Conservation (phyloP, 2,329 filamentous ascomycete species). For the Venturiaceae sp. region DNA sequence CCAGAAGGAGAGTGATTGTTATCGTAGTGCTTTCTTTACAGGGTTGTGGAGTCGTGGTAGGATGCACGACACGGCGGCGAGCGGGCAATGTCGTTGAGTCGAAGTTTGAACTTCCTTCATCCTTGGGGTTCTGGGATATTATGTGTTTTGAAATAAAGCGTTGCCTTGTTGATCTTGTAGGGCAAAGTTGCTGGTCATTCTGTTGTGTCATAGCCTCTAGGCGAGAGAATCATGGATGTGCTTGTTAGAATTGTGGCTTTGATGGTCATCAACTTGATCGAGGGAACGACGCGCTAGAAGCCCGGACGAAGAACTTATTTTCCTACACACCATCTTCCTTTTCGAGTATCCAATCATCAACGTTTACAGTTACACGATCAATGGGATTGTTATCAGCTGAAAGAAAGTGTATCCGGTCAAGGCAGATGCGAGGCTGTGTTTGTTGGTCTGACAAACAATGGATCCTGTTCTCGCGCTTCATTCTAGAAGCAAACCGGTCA, state of each 20-base stretch:
- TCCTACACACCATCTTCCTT: not conserved
- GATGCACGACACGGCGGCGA: too few species aligned
- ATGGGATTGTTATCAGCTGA: not conserved
- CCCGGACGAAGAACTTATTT: not conserved
- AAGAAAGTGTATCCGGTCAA: not conserved
- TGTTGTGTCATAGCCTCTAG: too few species aligned
- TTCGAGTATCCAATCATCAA: not conserved
- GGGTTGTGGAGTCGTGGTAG: too few species aligned
- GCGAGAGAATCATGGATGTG: too few species aligned
- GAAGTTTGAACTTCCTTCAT: not conserved
- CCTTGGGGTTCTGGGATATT: not conserved
- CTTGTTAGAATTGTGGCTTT: not conserved
- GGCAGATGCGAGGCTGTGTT: not conserved
- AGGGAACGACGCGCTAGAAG: too few species aligned
- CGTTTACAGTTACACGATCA: not conserved
- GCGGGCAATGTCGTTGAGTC: too few species aligned
- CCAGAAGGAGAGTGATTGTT: too few species aligned
- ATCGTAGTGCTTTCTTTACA: too few species aligned
- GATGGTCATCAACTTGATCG: not conserved
- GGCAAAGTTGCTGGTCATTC: too few species aligned
- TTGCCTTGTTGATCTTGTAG: too few species aligned
- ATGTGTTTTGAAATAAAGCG: too few species aligned
- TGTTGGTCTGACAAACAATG: not conserved
- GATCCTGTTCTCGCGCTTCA: not conserved
- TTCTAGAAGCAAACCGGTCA: not conserved